These are phyloP conservation scores for Pythium volutum DNA, from an alignment of 352 stramenopile genomes.

Conservation along the genomic window DNA sequence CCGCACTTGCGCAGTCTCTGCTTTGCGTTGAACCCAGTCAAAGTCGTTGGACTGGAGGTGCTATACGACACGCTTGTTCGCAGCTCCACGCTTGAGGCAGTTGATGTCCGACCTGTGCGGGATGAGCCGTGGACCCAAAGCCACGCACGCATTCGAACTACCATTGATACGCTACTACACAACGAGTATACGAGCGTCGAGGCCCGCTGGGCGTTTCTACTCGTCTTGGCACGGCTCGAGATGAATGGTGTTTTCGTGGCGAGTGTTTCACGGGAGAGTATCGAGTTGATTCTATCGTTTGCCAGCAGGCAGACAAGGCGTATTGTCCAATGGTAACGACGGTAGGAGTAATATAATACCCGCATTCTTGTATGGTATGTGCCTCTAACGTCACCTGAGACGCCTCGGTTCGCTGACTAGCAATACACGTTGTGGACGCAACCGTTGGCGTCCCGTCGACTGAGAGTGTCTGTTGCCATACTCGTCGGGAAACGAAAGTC, in stretches of 20 bases:
- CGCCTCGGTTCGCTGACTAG: too few species aligned
- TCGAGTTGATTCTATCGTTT: not conserved
- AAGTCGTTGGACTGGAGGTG: not conserved
- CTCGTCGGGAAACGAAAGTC: too few species aligned
- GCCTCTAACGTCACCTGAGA: too few species aligned
- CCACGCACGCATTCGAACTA: not conserved
- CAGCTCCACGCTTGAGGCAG: not conserved
- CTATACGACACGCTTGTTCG: not conserved
- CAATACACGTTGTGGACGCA: too few species aligned
- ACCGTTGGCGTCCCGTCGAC: too few species aligned
- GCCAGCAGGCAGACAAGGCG: too few species aligned
- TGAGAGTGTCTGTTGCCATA: too few species aligned
- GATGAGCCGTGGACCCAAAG: not conserved
- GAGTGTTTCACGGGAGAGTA: not conserved
- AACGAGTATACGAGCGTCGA: not conserved
- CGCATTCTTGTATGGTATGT: too few species aligned
- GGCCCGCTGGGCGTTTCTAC: not conserved
- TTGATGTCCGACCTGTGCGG: not conserved
- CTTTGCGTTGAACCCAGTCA: not conserved
- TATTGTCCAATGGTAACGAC: not conserved
- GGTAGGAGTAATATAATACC: too few species aligned
- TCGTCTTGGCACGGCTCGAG: not conserved
- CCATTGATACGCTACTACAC: not conserved
- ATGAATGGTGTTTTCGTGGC: not conserved
- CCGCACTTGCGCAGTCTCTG: not conserved